phyloP scores from a whole-genome alignment of 2,329 filamentous ascomycete species.

The Trichoderma lentiforme region DNA sequence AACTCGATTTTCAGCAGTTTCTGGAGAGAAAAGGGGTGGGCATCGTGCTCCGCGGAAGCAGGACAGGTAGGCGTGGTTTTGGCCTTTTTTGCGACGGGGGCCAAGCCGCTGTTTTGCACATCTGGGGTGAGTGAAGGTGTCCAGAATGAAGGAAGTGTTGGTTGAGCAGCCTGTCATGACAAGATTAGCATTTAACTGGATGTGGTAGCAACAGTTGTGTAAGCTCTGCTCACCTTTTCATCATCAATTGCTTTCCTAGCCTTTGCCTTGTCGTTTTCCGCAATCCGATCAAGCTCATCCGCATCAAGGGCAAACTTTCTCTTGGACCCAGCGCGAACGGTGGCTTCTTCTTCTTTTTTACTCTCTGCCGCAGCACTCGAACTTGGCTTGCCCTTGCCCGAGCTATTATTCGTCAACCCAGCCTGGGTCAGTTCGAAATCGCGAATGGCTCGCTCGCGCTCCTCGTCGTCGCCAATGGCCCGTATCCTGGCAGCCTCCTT shows the following conservation, averaged over 20 bases:
- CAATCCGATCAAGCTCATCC: conserved; percentile 69
- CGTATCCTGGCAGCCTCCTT: conserved; percentile 61
- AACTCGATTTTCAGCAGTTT: conserved; percentile 74
- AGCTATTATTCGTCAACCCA: conserved; percentile 49
- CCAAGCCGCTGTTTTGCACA: conserved; percentile 44
- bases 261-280: conserved; percentile 65
- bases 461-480: conserved; percentile 64
- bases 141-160: conserved; percentile 84
- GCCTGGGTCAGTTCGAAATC: conserved; percentile 86
- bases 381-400: conserved; percentile 40
- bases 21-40: conserved; percentile 76
- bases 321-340: conserved; percentile 43
- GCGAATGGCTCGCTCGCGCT: conserved; percentile 63
- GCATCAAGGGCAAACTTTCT: conserved; percentile 74
- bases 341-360: neutral
- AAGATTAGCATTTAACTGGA: neutral
- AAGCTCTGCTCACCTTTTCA: conserved; percentile 58
- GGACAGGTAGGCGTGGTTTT: conserved; percentile 76
- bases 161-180: conserved; percentile 55
- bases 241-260: conserved; percentile 67
- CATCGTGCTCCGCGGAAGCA: conserved; percentile 61
- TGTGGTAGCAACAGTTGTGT: conserved; percentile 13
- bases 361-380: conserved; percentile 21
- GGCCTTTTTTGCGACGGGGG: conserved; percentile 54
- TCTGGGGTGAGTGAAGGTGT: conserved; percentile 76